These are phyloP conservation scores for Clavispora santaluciae DNA, from an alignment of 805 yeast genomes.

Conservation along the genomic window DNA sequence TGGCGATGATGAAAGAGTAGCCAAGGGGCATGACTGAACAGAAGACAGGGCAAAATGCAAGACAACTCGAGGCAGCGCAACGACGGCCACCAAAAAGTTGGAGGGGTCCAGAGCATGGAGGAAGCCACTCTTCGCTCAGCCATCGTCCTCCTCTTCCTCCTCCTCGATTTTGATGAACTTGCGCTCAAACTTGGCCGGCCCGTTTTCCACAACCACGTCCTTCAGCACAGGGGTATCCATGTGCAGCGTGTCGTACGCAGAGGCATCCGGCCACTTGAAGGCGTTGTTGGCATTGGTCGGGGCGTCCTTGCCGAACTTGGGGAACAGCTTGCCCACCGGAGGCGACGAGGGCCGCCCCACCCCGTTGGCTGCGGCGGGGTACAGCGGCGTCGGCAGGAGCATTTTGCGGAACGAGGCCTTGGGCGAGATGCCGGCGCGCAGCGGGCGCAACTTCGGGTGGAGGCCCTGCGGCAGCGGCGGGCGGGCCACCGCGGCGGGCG, in stretches of 20 bases:
- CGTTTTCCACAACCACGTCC: background rate
- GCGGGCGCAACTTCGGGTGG: conserved; percentile 6
- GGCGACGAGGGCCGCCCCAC: conserved; percentile 22
- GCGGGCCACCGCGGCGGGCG: background rate
- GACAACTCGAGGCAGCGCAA: no score
- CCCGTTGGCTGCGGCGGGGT: background rate
- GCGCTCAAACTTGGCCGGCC: background rate
- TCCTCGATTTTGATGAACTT: conserved; percentile 1
- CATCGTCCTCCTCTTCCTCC: background rate
- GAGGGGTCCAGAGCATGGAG: no score
- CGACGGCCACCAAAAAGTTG: no score
- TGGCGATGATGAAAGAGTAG: no score
- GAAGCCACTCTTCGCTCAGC: no score
- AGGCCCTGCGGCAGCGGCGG: background rate
- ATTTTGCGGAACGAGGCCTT: conserved; percentile 4
- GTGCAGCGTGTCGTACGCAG: background rate
- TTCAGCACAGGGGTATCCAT: background rate
- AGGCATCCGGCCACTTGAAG: background rate
- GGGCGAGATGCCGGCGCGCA: conserved; percentile 3
- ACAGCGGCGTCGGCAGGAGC: background rate
- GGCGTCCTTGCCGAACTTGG: conserved; percentile 10
- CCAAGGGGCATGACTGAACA: no score
- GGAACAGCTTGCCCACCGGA: conserved; percentile 19
- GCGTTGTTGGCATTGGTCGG: background rate
- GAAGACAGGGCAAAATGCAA: no score